phyloP scores from a whole-genome alignment of 768 basidiomycete species.

The Suillus fuscotomentosus region DNA sequence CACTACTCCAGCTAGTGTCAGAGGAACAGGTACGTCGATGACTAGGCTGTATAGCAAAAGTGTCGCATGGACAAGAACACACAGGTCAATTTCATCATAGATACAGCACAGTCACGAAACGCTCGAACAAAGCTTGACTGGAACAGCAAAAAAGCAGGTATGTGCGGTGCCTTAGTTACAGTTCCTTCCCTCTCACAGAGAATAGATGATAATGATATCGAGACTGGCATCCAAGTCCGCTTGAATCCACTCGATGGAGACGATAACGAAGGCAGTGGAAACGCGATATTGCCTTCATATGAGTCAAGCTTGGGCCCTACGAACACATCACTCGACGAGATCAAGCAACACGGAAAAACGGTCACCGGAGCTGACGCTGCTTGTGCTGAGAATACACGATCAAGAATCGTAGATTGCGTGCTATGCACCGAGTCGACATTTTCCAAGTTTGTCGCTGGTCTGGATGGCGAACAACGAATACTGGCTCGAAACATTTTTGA shows the following conservation, averaged over 20 bases:
- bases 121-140: constrained; percentile 64
- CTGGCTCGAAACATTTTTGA: constrained; percentile 18
- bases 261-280: background rate
- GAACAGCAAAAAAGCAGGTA: constrained; percentile 90
- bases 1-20: constrained; percentile 78
- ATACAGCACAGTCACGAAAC: constrained; percentile 57
- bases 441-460: constrained; percentile 17
- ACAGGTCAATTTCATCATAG: constrained; percentile 73
- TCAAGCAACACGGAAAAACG: constrained; percentile 43
- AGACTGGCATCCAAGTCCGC: constrained; percentile 57
- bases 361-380: constrained; percentile 44
- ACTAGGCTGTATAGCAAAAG: background rate
- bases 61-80: background rate
- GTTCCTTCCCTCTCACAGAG: background rate
- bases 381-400: constrained; percentile 36
- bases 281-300: background rate
- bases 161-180: background rate
- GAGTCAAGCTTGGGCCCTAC: background rate
- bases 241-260: constrained; percentile 1
- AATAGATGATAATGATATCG: constrained; percentile 82
- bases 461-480: constrained; percentile 19
- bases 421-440: constrained; percentile 27
- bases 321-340: background rate
- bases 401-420: constrained; percentile 31
- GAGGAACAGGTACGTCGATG: constrained; percentile 58